A percentile compares a stretch with the other conserved stretches of the same genome.
Conservation (phyloP, 371 early-diverging fungal species). For the Nematocida ausubeli region DNA sequence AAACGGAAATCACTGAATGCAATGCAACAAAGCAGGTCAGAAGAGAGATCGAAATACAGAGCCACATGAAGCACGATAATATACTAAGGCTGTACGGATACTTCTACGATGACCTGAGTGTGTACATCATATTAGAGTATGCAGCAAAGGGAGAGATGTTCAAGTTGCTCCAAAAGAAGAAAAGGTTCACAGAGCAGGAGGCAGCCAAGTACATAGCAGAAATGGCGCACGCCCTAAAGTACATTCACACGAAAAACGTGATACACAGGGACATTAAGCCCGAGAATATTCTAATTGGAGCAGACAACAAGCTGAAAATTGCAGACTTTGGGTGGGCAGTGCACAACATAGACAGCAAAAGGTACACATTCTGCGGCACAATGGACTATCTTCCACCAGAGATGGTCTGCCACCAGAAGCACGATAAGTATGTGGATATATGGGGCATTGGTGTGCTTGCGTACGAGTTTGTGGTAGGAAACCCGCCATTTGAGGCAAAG, state of each 20-base stretch:
- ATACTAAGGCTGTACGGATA: conserved; percentile 88
- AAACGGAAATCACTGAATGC: conserved; percentile 73
- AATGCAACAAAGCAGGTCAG: conserved; percentile 79
- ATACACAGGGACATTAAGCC: conserved; percentile 92
- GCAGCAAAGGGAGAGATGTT: conserved; percentile 87
- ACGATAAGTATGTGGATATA: conserved; percentile 81
- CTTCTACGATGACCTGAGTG: conserved; percentile 82
- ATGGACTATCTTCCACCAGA: conserved; percentile 81
- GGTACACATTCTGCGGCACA: conserved; percentile 85
- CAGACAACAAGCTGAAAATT: conserved; percentile 79
- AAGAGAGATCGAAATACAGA: conserved; percentile 92
- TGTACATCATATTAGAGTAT: conserved; percentile 89
- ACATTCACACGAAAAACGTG: conserved; percentile 83
- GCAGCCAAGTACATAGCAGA: conserved; percentile 81
- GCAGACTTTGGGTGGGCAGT: conserved; percentile 99
- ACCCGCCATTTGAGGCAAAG: conserved; percentile 84
- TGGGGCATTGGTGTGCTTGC: conserved; percentile 94
- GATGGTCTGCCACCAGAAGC: conserved; percentile 80
- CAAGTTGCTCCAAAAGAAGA: conserved; percentile 71
- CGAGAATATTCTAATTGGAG: conserved; percentile 84
- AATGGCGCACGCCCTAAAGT: conserved; percentile 77
- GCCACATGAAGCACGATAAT: conserved; percentile 81
- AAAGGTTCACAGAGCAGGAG: conserved; percentile 73
- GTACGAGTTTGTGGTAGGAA: conserved; percentile 88
- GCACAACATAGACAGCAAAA: conserved; percentile 76